Base-by-base conservation (phyloP, 2,329 filamentous ascomycete genomes). In the Colletotrichum orchidophilum region DNA sequence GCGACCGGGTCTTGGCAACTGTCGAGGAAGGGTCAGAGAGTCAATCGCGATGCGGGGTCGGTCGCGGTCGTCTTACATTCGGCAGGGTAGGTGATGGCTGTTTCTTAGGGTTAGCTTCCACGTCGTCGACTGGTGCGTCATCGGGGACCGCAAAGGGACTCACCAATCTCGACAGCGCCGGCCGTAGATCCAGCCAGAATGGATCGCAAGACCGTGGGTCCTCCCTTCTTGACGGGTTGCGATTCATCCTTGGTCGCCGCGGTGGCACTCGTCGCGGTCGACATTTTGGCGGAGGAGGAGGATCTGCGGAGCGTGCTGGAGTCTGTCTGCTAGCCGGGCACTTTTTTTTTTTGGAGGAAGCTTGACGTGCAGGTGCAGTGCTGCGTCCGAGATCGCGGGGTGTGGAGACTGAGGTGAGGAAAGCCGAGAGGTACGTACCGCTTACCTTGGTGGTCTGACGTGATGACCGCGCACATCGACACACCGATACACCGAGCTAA, bases 1-100 rank as follows among this genome's bases (percentile, higher is more conserved):
- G 96, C 66, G 94, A 94, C 76, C 96, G 88, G 64, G 96, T 98
- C 86, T 98, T 98, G 77, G 96, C 96, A 84, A 98, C 92, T 94
- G 78, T 68, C 46, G 57, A 15, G 39, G 54, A 12, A 52, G 49
- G 27, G 61, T 70, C 64, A 74, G 61, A 73, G 46, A 55, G 39
- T 71, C 53, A 60, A 33, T 31, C 31, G 29, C 42, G 70, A 27
- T 39, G 71, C 33, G 7, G 18, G 27, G 70, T 72, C 61, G 73
- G 52, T 26, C 27, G 62, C 31, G 21, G 66, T 82, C 88, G 76
- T 71, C 68, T 68, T 90, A 95, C 93, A 97, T 83, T 98, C 95
- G 78, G 95, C 95, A 67, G 95, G 95, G 82, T 97, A 98, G 74
- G 95, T 97, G 77, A 97, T 97, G 73, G 95, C 86, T 87, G 73